Percentiles rank a stretch among this genome's conserved stretches.
Conservation (phyloP, 1,284 basidiomycete species). For the Leccinum fuscescens region DNA sequence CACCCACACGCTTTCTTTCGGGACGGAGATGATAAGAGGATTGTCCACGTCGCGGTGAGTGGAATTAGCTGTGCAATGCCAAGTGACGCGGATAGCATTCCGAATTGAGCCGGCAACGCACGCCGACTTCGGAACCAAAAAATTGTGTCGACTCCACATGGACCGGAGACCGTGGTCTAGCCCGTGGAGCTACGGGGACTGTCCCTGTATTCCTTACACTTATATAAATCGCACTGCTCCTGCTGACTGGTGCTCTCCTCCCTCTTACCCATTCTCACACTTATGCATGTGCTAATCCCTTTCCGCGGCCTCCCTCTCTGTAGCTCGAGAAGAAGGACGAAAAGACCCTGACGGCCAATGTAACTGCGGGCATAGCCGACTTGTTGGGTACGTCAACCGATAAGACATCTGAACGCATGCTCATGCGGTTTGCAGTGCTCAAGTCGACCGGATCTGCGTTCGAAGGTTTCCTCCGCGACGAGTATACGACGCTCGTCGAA, state of each 20-base stretch:
- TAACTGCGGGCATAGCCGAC: constrained; percentile 73
- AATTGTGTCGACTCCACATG: constrained; percentile 20
- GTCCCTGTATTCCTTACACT: neutral
- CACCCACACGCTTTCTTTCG: constrained; percentile 86
- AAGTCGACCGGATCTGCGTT: constrained; percentile 91
- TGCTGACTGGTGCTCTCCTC: neutral
- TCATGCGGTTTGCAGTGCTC: constrained; percentile 56
- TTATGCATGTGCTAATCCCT: neutral
- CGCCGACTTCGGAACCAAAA: constrained; percentile 7
- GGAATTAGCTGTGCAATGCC: neutral
- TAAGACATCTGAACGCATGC: neutral
- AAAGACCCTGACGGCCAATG: constrained; percentile 57
- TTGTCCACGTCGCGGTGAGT: constrained; percentile 63
- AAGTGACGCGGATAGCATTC: neutral
- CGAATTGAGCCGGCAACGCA: constrained; percentile 22
- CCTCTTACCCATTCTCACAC: neutral
- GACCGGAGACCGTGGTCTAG: constrained; percentile 13
- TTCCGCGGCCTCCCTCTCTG: neutral
- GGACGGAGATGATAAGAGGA: constrained; percentile 87
- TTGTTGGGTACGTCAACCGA: constrained; percentile 59
- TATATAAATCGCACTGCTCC: constrained; percentile 15
- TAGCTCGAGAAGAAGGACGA: constrained; percentile 63
- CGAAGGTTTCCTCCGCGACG: constrained; percentile 79
- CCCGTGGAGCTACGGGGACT: constrained; percentile 22
- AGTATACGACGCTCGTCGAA: constrained; percentile 82